Evolutionary conservation across 2,329 filamentous ascomycete species (phyloP), one percentile per base, ranked within the genome.

Genomic region (Paramyrothecium sp.): DNA sequence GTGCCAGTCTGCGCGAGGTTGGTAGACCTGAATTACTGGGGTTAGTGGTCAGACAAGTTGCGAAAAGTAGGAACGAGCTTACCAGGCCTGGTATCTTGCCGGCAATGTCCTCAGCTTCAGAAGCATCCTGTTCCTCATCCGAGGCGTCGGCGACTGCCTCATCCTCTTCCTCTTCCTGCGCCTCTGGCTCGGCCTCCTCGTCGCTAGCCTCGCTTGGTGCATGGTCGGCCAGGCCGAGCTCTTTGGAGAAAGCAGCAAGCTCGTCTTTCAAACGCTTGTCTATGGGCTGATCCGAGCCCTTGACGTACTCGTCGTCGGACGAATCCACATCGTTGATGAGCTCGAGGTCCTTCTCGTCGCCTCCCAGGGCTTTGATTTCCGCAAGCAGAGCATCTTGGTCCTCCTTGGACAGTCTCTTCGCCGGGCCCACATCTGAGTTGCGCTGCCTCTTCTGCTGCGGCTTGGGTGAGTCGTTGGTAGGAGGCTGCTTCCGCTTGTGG

Each of bases 281-380:
- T 7, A 75, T 64, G 17, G 72, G 65, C 38, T 68, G 70, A 51
- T 71, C 71, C 34, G 65, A 63, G 38, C 62, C 68, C 48, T 69
- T 65, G n/a, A 59, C 62, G 47, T 67, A 65, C 20, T 68, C 72
- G 53, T 75, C 73, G 56, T 77, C 73, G 19, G 76, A 75, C 3
- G 76, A 79, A 34, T 76, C 73, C 13, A 77, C 73, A 58, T 81
- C 83, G 47, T 79, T 81, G 54, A 89, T 80, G 34, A 89, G 78
- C 38, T 84, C 81, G 48, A 88, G 69, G 61, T 89, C 87, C 47
- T 84, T 78, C 69, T 89, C 84, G 54, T 88, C 85, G 16, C 87
- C 87, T 3, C 86, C 87, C 2, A 90, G 75, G 16, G 84, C 84
- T 61, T 80, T 77, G 60, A 89, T 89, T 65, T 89, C 87, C 56